phyloP scores from a whole-genome alignment of 331 rosid species.

The Cydonia oblonga region DNA sequence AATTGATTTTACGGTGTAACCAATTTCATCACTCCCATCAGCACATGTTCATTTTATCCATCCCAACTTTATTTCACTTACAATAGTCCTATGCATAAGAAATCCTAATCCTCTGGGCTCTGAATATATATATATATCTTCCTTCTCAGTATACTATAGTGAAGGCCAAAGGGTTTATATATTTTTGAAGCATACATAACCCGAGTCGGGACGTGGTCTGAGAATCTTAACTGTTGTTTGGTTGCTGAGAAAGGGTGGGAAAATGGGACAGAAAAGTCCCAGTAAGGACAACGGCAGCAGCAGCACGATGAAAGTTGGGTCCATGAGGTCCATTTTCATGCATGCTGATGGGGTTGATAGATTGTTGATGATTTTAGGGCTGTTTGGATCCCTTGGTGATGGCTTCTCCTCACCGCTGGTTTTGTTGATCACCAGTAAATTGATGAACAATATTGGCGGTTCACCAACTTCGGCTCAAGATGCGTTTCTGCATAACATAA shows the following conservation, averaged over 20 bases:
- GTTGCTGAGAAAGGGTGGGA: conserved; percentile 18
- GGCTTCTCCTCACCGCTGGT: conserved; percentile 58
- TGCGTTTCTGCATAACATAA: conserved; percentile 24
- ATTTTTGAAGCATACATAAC: not conserved
- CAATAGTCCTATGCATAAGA: not conserved
- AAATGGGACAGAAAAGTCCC: conserved; percentile 12
- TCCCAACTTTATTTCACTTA: not conserved
- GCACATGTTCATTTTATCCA: not conserved
- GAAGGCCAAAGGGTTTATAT: not conserved
- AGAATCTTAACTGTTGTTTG: conserved; percentile 19
- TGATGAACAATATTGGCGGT: conserved; percentile 63
- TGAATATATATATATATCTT: no score
- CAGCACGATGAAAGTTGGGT: conserved; percentile 32
- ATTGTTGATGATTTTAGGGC: conserved; percentile 50
- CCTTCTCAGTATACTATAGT: not conserved
- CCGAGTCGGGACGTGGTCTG: not conserved
- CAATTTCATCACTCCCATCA: not conserved
- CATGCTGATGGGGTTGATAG: conserved; percentile 62
- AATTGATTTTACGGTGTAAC: no score
- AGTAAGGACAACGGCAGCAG: not conserved
- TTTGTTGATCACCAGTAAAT: conserved; percentile 38
- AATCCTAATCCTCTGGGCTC: not conserved
- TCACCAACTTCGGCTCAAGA: not conserved
- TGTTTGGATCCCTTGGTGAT: conserved; percentile 60
- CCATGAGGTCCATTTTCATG: conserved; percentile 61